Base-by-base conservation (phyloP, 352 stramenopile species). In the Globisporangium emineosum region DNA sequence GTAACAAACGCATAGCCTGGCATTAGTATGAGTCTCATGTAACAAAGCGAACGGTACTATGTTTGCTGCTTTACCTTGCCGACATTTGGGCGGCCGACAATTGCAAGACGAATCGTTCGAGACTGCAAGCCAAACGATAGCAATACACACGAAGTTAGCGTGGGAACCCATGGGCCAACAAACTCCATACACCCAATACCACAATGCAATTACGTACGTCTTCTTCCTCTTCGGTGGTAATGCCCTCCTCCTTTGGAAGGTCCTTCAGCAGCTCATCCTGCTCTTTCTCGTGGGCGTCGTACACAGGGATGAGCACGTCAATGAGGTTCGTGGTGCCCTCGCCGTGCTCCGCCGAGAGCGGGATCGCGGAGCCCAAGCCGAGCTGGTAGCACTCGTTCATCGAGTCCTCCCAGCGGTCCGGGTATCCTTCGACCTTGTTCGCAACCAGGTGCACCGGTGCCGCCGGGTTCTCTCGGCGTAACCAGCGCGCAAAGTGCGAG, bases 321-420 rank as follows among this genome's bases (percentile, higher is more conserved):
- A 92, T 45, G 51, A 94, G 63, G 54, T 90, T 62, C 37, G 81
- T 89, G 27, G 86, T 77, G 23, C 85, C 85, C 56, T 94, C 83
- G 32, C 85, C 85, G 42, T 94, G 85, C 65, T 94, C 85, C 1
- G 85, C 85, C 7, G 85, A 94, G 30, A 94, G 61, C 35, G 81
- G 85, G 57, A 92, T 88, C 5, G 83, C 70, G 30, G 73, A 72
- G 32, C 83, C 83, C 57, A 93, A 78, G 42, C 83, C 83, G 15
- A 94, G 73, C 60, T 87, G 77, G 61, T 81, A 91, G 71, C 82
- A 94, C 40, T 94, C 81, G 67, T 89, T 91, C 1, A 92, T 65
- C 55, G 83, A 74, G 53, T 76, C 62, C 55, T 91, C 71, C 80
- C 83, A 94, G 19, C 84, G 78, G 21, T 81, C 77, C 3, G 75